Evolutionary conservation across 441 rosid genomes (phyloP), one percentile per base, ranked within the genome.

Genomic region (Bruguiera hainesii): DNA sequence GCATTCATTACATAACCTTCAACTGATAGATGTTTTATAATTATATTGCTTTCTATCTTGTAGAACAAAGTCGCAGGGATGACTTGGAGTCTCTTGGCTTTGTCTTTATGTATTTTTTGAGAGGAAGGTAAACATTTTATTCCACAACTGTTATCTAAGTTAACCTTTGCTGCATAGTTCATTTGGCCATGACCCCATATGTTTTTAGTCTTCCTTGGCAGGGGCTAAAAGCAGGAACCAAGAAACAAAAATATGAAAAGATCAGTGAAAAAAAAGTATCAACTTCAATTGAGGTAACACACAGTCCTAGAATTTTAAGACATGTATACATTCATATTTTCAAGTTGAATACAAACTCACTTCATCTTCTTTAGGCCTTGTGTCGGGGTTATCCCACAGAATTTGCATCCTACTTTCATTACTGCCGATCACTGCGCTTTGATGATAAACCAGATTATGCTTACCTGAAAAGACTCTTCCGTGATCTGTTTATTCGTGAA

Each of bases 381-480:
- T 90, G 98, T 72, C 92, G 97, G 58, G 98, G 96, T 61, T 91
- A 96, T 71, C 99, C 99, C 33, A 79, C 96, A 23, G 99, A 96
- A 78, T 93, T 96, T 69, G 97, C 99, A 8, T 93, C 99, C 9
- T 96, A 90, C 83, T 96, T 96, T 79, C 98, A 89, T 69, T 96
- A 89, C 75, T 93, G 99, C 52, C 92, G 97, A 4, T 89, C 99
- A 0, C 75, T 96, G 65, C 86, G 96, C 57, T 96, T 96, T 73
- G 98, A 96, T 79, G 99, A 93, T 75, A 90, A 87, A 70, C 99
- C 99, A 23, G 99, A 96, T 76, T 96, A 96, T 72, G 80, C 93
- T 62, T 93, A 93, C 72, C 84, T 96, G 67, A 93, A 93, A 76
- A 84, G 96, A 79, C 80, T 96, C 57, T 93, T 88, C 80, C 88